Percentiles rank a stretch among this genome's conserved stretches.
Conservation (phyloP, 352 stramenopile genomes). For the Globisporangium carolinianum region DNA sequence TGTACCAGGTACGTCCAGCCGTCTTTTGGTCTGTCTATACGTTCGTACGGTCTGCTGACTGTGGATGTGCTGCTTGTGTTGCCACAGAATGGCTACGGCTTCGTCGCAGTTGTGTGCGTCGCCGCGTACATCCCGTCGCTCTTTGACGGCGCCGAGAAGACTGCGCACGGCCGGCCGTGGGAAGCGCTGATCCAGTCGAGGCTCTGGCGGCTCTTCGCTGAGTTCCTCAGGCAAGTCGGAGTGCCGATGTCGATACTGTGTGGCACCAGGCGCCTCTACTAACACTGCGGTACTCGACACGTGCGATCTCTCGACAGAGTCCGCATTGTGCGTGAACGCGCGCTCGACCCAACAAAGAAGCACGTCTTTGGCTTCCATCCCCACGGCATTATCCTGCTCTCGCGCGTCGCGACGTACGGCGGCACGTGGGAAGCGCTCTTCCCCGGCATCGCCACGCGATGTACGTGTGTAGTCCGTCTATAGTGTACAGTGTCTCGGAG, state of each 20-base stretch:
- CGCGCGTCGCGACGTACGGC: conserved; percentile 32
- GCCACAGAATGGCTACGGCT: conserved; percentile 19
- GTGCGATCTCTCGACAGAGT: conserved; percentile 2
- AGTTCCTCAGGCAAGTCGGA: conserved; percentile 15
- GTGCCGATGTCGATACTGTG: too few relatives aligned
- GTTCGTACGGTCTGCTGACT: too few relatives aligned
- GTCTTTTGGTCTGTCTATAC: too few relatives aligned
- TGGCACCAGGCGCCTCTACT: too few relatives aligned
- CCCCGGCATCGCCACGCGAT: conserved; percentile 17
- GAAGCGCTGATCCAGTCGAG: conserved; percentile 21
- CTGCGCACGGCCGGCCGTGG: conserved; percentile 26
- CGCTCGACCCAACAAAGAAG: conserved; percentile 17
- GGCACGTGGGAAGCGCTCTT: conserved; percentile 36
- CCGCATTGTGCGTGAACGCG: conserved; percentile 31
- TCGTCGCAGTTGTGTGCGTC: conserved; percentile 24
- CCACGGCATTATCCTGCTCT: conserved; percentile 46
- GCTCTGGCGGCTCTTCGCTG: conserved; percentile 29
- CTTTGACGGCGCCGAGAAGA: conserved; percentile 32
- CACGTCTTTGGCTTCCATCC: conserved; percentile 50
- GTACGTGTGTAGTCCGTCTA: not conserved
- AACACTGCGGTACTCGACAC: too few relatives aligned
- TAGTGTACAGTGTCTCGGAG: too few relatives aligned
- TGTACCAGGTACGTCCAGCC: conserved; percentile 13
- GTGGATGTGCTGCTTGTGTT: too few relatives aligned
- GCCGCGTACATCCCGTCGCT: conserved; percentile 36